These are phyloP conservation scores for Asparagopsis taxiformis DNA, from an alignment of 31 red algal genomes.

Conservation along the genomic window DNA sequence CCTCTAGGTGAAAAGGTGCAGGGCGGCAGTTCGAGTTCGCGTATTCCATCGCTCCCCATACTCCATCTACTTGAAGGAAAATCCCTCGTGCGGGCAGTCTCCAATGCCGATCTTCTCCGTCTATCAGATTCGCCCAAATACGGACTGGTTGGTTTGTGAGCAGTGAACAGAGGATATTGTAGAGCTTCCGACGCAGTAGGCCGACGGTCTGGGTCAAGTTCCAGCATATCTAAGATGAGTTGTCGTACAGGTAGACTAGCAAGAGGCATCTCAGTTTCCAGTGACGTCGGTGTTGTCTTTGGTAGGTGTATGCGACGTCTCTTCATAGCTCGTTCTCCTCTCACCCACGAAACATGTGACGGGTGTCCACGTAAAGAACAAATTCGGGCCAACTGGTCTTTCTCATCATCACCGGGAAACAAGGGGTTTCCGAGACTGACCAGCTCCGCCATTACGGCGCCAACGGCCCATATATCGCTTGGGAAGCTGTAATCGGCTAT, in stretches of 20 bases:
- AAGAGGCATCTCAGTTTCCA: constrained; percentile 5
- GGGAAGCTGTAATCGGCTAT: constrained; percentile 59
- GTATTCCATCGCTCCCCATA: not conserved
- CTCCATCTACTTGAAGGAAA: not conserved
- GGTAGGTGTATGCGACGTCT: constrained; percentile 44
- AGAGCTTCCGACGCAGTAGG: not conserved
- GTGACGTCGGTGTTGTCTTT: constrained; percentile 35
- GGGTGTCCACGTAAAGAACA: constrained; percentile 65
- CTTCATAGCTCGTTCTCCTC: constrained; percentile 38
- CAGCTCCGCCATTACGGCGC: constrained; percentile 77
- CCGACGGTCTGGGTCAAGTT: not conserved
- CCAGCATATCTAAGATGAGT: not conserved
- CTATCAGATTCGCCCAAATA: not conserved
- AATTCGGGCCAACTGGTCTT: constrained; percentile 59
- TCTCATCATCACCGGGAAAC: constrained; percentile 79
- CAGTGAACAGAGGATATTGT: not conserved
- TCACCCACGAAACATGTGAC: constrained; percentile 35
- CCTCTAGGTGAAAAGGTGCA: no score
- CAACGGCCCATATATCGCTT: constrained; percentile 82
- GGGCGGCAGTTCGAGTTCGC: no score
- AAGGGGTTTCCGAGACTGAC: constrained; percentile 66
- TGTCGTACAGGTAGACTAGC: not conserved
- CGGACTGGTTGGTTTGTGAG: not conserved
- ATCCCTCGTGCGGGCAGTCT: not conserved
- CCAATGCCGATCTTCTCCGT: not conserved